phyloP scores from a whole-genome alignment of 2,329 filamentous ascomycete genomes.

The Septoria petroselini region DNA sequence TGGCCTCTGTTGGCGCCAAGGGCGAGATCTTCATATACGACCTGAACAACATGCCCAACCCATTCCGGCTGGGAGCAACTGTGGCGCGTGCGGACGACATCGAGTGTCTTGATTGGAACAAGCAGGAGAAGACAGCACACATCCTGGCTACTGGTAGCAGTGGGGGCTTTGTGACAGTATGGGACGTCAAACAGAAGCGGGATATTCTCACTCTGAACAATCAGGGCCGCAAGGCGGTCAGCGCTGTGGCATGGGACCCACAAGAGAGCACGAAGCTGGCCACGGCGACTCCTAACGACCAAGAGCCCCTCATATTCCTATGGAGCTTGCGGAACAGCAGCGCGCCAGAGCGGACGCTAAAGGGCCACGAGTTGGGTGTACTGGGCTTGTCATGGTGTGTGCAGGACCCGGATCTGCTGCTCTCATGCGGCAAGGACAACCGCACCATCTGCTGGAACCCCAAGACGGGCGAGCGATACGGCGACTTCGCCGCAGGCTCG shows the following conservation, averaged over 20 bases:
- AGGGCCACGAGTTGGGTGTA: slow-evolving; percentile 91
- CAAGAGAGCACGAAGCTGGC: slow-evolving; percentile 88
- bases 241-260: slow-evolving; percentile 95
- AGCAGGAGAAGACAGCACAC: slow-evolving; percentile 76
- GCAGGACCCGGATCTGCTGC: slow-evolving; percentile 81
- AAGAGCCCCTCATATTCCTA: slow-evolving; percentile 78
- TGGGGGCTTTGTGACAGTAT: slow-evolving; percentile 94
- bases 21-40: slow-evolving; percentile 97
- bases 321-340: slow-evolving; percentile 98
- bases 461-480: slow-evolving; percentile 79
- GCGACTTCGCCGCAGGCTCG: slow-evolving; percentile 95
- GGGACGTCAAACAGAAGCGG: slow-evolving; percentile 98
- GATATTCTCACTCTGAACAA: slow-evolving; percentile 93
- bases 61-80: slow-evolving; percentile 82
- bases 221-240: slow-evolving; percentile 83
- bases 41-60: slow-evolving; percentile 80
- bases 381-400: slow-evolving; percentile 92
- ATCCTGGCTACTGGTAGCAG: slow-evolving; percentile 92
- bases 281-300: slow-evolving; percentile 87
- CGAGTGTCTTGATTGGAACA: slow-evolving; percentile 97
- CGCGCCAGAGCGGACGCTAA: slow-evolving; percentile 80
- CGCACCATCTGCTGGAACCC: slow-evolving; percentile 95
- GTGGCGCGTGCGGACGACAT: slow-evolving; percentile 91
- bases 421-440: slow-evolving; percentile 97
- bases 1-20: slow-evolving; percentile 89